Conservation (phyloP, 2,329 filamentous ascomycete species). For the Dothistroma pini region DNA sequence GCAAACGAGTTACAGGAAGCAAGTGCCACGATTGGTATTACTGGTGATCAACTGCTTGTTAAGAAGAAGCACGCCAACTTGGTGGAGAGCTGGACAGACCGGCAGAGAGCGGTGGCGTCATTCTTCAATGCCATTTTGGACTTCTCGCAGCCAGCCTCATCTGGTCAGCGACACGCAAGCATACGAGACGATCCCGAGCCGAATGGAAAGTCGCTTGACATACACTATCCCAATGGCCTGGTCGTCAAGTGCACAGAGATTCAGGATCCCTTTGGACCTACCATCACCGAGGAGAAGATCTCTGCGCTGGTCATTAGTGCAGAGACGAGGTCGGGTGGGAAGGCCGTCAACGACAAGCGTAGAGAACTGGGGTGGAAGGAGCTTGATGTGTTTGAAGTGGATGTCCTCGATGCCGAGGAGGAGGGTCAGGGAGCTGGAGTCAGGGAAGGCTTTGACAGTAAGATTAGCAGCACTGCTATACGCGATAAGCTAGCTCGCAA, state of each 20-base stretch:
- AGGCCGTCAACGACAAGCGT: constrained; percentile 81
- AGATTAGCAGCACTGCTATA: constrained; percentile 91
- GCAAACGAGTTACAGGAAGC: constrained; percentile 39
- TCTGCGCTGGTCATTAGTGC: constrained; percentile 79
- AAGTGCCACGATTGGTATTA: constrained; percentile 77
- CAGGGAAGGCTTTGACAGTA: constrained; percentile 65
- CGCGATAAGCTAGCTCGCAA: constrained; percentile 32
- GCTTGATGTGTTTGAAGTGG: constrained; percentile 81
- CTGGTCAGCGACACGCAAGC: constrained; percentile 34
- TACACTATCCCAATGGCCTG: constrained; percentile 60
- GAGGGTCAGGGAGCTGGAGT: constrained; percentile 36
- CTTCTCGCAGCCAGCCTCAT: constrained; percentile 47
- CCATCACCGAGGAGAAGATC: constrained; percentile 74
- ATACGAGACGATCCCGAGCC: constrained; percentile 42
- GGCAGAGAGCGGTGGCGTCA: constrained; percentile 64
- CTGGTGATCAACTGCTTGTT: constrained; percentile 76
- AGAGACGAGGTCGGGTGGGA: constrained; percentile 80
- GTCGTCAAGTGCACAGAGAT: constrained; percentile 78
- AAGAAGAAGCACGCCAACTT: constrained; percentile 85
- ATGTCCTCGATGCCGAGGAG: constrained; percentile 69
- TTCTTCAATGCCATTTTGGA: constrained; percentile 65
- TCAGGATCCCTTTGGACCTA: constrained; percentile 84
- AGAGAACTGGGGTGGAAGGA: constrained; percentile 68
- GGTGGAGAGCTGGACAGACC: constrained; percentile 74
- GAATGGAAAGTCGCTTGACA: constrained; percentile 54